Conservation (phyloP, 1,139 yeast species). For the Kurtzmaniella natalensis region DNA sequence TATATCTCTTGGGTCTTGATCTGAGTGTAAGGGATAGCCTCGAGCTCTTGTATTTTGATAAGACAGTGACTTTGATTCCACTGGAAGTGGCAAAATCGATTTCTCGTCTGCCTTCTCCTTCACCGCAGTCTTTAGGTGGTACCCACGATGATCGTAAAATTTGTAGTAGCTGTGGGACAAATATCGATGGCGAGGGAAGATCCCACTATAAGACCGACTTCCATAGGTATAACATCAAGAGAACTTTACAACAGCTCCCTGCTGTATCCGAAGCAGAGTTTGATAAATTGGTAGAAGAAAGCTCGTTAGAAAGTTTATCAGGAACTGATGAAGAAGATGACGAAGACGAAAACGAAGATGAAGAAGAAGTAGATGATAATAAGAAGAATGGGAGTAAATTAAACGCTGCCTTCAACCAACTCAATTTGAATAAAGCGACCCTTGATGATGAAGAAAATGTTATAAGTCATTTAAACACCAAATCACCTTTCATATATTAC, state of each 20-base stretch:
- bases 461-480: slow-evolving; percentile 55
- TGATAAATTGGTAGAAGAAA: slow-evolving; percentile 48
- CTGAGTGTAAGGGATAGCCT: slow-evolving; percentile 41
- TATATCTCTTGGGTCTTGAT: slow-evolving; percentile 53
- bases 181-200: slow-evolving; percentile 24
- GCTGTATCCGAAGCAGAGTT: slow-evolving; percentile 57
- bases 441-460: slow-evolving; percentile 25
- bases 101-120: not conserved
- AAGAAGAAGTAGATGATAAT: slow-evolving; percentile 8
- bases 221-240: slow-evolving; percentile 57
- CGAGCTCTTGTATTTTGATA: slow-evolving; percentile 55
- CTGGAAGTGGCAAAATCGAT: slow-evolving; percentile 6
- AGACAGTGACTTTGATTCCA: slow-evolving; percentile 26
- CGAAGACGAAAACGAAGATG: slow-evolving; percentile 13
- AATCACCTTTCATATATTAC: slow-evolving; percentile 59
- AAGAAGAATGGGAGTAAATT: slow-evolving; percentile 18
- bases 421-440: slow-evolving; percentile 14
- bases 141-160: slow-evolving; percentile 5
- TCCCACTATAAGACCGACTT: slow-evolving; percentile 60
- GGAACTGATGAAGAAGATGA: slow-evolving; percentile 43
- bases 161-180: slow-evolving; percentile 14
- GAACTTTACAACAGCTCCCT: slow-evolving; percentile 43
- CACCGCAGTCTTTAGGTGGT: slow-evolving; percentile 3
- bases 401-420: slow-evolving; percentile 32
- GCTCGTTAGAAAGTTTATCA: slow-evolving; percentile 55